Percentiles rank a stretch among this genome's conserved stretches.
phyloP scores from a whole-genome alignment of 257 asterid genomes.

The Solanum commersonii region DNA sequence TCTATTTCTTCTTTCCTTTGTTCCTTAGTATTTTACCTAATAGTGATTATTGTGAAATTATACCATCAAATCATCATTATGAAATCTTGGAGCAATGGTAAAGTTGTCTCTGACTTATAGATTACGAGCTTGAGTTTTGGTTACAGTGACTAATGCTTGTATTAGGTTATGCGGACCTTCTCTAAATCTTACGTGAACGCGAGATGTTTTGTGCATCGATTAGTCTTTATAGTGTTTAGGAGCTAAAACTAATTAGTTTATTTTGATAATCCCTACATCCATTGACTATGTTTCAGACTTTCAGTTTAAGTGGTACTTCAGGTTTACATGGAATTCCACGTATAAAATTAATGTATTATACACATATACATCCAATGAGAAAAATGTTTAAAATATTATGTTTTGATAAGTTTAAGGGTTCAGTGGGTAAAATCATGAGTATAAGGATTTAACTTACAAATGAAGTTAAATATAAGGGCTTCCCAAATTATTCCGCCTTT shows the following conservation, averaged over 20 bases:
- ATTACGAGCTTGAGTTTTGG: neutral
- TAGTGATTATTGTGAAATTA: neutral
- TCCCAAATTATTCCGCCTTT: no score
- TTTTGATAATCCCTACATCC: neutral
- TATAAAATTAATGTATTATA: no score
- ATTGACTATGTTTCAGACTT: neutral
- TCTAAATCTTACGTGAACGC: neutral
- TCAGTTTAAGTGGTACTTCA: neutral
- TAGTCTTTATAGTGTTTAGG: neutral
- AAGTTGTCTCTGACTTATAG: neutral
- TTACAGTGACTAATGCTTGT: neutral
- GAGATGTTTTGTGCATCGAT: neutral
- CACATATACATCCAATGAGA: no score
- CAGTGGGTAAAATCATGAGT: no score
- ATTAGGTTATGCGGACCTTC: neutral
- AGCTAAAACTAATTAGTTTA: neutral
- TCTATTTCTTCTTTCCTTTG: neutral
- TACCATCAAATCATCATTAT: neutral
- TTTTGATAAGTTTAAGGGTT: no score
- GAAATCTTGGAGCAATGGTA: neutral
- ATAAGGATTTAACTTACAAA: no score
- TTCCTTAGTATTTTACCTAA: neutral
- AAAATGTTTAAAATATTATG: no score
- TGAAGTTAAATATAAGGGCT: no score
- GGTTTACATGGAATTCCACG: neutral